phyloP scores from a whole-genome alignment of 306 rosid genomes.

The Sphenostylis stenocarpa region DNA sequence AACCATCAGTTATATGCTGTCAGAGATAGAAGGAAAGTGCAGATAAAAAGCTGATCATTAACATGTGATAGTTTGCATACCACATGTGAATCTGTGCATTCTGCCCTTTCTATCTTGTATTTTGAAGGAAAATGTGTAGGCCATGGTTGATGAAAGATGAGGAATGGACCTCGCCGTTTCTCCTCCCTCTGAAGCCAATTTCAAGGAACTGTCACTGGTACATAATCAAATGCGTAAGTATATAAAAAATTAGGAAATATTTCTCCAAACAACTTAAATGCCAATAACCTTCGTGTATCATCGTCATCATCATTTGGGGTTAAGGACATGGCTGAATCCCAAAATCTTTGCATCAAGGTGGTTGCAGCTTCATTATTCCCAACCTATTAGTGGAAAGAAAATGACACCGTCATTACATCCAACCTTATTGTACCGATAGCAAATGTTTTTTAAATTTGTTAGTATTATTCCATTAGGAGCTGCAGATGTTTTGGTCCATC shows the following conservation, averaged over 20 bases:
- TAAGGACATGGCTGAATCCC: slow-evolving; percentile 97
- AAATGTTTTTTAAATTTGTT: not conserved
- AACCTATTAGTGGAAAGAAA: slow-evolving; percentile 52
- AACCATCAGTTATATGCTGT: slow-evolving; percentile 21
- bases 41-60: not conserved
- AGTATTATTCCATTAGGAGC: not conserved
- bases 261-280: slow-evolving; percentile 5
- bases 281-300: slow-evolving; percentile 69
- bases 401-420: slow-evolving; percentile 56
- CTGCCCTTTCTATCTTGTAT: slow-evolving; percentile 86
- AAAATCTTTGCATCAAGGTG: slow-evolving; percentile 90
- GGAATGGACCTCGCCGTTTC: slow-evolving; percentile 68
- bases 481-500: not conserved
- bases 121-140: slow-evolving; percentile 75
- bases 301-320: slow-evolving; percentile 76
- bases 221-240: slow-evolving; percentile 34
- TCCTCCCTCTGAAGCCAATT: slow-evolving; percentile 82
- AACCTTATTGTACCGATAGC: slow-evolving; percentile 43
- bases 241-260: not conserved
- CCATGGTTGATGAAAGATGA: slow-evolving; percentile 46
- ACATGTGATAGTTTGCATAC: slow-evolving; percentile 51
- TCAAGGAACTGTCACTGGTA: slow-evolving; percentile 79
- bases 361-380: slow-evolving; percentile 80
- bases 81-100: slow-evolving; percentile 90
- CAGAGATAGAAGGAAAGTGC: slow-evolving; percentile 17